phyloP scores from a whole-genome alignment of 2,329 filamentous ascomycete genomes.

The Fusarium duplospermum region DNA sequence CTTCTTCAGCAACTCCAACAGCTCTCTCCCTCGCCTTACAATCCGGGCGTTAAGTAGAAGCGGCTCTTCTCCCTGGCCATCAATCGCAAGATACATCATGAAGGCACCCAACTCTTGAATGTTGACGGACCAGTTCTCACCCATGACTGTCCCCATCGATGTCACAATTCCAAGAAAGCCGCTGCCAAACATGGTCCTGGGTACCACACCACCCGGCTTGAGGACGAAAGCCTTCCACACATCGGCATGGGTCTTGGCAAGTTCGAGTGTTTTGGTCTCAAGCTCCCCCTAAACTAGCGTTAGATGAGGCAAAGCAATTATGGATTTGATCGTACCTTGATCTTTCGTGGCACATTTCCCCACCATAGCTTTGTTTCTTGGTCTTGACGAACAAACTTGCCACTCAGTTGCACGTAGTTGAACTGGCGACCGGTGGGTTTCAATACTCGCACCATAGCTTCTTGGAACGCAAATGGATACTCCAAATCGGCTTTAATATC shows the following conservation, averaged over 20 bases:
- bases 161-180: background rate
- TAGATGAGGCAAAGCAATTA: background rate
- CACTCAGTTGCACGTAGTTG: conserved; percentile 49
- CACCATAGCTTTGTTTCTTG: conserved; percentile 47
- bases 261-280: conserved; percentile 19
- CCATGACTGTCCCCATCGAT: conserved; percentile 7
- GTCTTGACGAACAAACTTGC: conserved; percentile 48
- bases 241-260: conserved; percentile 13
- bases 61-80: conserved; percentile 16
- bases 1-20: conserved; percentile 2
- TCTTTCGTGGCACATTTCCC: conserved; percentile 29
- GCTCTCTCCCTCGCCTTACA: conserved; percentile 14
- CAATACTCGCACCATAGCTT: conserved; percentile 11
- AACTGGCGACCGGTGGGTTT: conserved; percentile 28
- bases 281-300: conserved; percentile 21
- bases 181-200: background rate
- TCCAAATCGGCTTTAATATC: conserved; percentile 32
- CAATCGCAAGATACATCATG: conserved; percentile 30
- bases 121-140: conserved; percentile 30
- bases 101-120: conserved; percentile 35
- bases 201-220: conserved; percentile 27
- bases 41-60: conserved; percentile 27
- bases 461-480: conserved; percentile 35
- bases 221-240: conserved; percentile 36
- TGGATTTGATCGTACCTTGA: conserved; percentile 16